phyloP scores from a whole-genome alignment of 352 stramenopile genomes.

The Blastocystis sp. region DNA sequence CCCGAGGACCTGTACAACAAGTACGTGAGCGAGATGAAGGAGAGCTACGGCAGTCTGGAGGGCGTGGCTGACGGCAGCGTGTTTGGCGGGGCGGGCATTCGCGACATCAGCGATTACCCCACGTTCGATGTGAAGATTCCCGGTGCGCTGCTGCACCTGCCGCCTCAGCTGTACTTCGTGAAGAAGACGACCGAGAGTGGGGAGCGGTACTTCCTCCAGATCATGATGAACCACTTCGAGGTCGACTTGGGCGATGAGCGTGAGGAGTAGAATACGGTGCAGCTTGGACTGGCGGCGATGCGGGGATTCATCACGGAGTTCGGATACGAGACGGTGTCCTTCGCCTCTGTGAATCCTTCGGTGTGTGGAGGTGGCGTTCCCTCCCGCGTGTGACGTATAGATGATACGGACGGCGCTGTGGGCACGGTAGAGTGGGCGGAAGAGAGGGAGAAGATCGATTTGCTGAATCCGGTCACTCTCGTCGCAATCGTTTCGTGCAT shows the following conservation, averaged over 20 bases:
- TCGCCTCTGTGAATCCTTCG: slow-evolving; percentile 15
- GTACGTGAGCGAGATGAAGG: slow-evolving; percentile 16
- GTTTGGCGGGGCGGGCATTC: neutral
- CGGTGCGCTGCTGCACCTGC: slow-evolving; percentile 15
- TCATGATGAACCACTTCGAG: slow-evolving; percentile 22
- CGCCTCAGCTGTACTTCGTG: slow-evolving; percentile 32
- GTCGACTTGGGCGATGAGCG: neutral
- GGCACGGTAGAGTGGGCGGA: slow-evolving; percentile 4
- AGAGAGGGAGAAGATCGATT: neutral
- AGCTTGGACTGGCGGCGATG: slow-evolving; percentile 22
- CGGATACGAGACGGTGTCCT: slow-evolving; percentile 9
- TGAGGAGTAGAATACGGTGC: slow-evolving; percentile 19
- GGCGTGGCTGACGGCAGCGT: slow-evolving; percentile 3
- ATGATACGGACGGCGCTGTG: neutral
- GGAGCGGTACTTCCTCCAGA: slow-evolving; percentile 12
- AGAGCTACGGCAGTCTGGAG: neutral
- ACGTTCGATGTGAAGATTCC: slow-evolving; percentile 56
- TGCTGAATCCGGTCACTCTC: neutral
- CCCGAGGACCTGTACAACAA: slow-evolving; percentile 19
- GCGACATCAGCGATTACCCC: neutral
- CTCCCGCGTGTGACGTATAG: neutral
- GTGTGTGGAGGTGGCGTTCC: neutral
- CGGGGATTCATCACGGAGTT: slow-evolving; percentile 30
- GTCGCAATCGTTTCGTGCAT: slow-evolving; percentile 6
- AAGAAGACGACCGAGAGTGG: neutral